phyloP scores from a whole-genome alignment of 2,329 filamentous ascomycete species.

The Teratosphaeria destructans region DNA sequence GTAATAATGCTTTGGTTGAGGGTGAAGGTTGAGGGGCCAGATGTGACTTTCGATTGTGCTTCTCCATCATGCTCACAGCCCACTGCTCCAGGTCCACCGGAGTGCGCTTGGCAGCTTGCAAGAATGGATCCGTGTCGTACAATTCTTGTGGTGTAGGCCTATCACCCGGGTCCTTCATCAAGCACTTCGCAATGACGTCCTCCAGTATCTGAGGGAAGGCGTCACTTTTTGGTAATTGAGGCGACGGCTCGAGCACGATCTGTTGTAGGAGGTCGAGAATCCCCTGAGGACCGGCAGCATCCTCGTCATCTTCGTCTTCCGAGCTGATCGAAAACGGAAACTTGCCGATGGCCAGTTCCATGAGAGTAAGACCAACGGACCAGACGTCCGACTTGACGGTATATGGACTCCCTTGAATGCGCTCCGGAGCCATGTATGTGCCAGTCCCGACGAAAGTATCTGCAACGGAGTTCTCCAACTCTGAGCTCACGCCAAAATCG shows the following conservation, averaged over 20 bases:
- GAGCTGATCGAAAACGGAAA: conserved; percentile 89
- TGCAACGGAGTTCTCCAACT: conserved; percentile 93
- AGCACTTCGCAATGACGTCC: conserved; percentile 92
- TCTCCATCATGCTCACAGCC: conserved; percentile 89
- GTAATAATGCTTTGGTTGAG: conserved; percentile 62
- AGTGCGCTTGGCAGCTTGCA: conserved; percentile 92
- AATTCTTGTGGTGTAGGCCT: conserved; percentile 88
- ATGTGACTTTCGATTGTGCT: conserved; percentile 91
- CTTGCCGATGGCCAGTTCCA: conserved; percentile 95
- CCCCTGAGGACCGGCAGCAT: conserved; percentile 66
- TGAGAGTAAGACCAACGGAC: conserved; percentile 90
- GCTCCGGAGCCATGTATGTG: conserved; percentile 97
- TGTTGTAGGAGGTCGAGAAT: conserved; percentile 94
- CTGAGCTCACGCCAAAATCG: conserved; percentile 97
- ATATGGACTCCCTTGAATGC: conserved; percentile 93
- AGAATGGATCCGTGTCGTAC: conserved; percentile 85
- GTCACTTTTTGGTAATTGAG: conserved; percentile 89
- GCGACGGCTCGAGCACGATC: conserved; percentile 92
- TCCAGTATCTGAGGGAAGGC: conserved; percentile 92
- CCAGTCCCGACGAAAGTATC: conserved; percentile 98
- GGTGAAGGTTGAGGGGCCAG: conserved; percentile 71
- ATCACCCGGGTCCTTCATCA: conserved; percentile 79
- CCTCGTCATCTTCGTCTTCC: conserved; percentile 62
- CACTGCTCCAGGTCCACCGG: conserved; percentile 89
- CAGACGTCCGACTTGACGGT: conserved; percentile 98